Conservation (phyloP, 345 rosid genomes). For the Melastoma malabathricum region DNA sequence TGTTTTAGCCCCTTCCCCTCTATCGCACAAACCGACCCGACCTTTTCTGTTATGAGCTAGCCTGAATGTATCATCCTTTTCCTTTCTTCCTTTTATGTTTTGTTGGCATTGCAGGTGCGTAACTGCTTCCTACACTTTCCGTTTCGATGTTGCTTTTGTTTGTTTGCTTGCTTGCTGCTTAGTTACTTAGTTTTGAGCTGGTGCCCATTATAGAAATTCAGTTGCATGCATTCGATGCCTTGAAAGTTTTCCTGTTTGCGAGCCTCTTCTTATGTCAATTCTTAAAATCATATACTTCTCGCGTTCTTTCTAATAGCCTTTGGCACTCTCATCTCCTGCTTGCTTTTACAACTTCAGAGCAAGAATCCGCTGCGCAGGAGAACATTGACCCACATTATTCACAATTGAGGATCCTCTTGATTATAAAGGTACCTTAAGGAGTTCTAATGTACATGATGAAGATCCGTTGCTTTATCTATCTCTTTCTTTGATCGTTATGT, state of each 20-base stretch:
- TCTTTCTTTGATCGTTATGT: neutral
- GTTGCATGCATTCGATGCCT: no score
- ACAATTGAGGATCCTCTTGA: constrained; percentile 25
- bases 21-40: no score
- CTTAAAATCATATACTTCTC: neutral
- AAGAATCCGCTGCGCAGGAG: constrained; percentile 38
- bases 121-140: no score
- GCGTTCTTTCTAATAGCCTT: neutral
- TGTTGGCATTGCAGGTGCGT: no score
- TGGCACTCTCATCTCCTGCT: neutral
- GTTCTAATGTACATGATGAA: neutral
- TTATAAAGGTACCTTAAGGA: constrained; percentile 7
- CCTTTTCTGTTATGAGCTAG: no score
- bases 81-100: no score
- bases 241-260: no score
- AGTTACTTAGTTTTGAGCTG: neutral
- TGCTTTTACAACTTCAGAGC: constrained; percentile 27
- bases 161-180: neutral
- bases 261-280: neutral
- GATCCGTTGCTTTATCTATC: constrained; percentile 4
- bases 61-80: no score
- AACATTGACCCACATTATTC: constrained; percentile 36
- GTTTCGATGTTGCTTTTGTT: neutral
- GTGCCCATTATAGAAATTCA: no score
- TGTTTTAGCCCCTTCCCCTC: no score